Evolutionary conservation across 768 basidiomycete species (phyloP).

Genomic region (Rhizopogon vulgaris): DNA sequence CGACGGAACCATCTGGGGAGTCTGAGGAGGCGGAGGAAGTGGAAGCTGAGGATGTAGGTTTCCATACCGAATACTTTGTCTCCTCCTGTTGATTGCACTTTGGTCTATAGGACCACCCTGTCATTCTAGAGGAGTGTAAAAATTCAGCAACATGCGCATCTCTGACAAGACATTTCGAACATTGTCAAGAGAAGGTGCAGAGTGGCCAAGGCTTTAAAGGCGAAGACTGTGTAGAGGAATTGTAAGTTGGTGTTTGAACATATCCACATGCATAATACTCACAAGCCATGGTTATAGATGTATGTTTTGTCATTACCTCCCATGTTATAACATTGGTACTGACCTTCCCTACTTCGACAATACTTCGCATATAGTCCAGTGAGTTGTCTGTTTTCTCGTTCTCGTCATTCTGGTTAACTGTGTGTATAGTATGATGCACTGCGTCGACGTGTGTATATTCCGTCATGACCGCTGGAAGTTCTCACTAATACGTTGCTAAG

Average conservation of each 20-base stretch:
- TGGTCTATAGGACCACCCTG: slow-evolving; percentile 52
- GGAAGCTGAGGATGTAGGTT: slow-evolving; percentile 40
- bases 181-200: slow-evolving; percentile 85
- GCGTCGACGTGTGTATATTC: slow-evolving; percentile 63
- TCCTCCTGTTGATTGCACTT: not conserved
- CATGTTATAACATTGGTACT: slow-evolving; percentile 3
- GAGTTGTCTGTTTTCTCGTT: slow-evolving; percentile 24
- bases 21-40: slow-evolving; percentile 34
- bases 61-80: not conserved
- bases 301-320: slow-evolving; percentile 9
- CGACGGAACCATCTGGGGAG: slow-evolving; percentile 13
- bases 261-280: not conserved
- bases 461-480: not conserved
- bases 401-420: slow-evolving; percentile 6
- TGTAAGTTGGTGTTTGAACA: slow-evolving; percentile 45
- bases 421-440: slow-evolving; percentile 77
- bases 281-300: slow-evolving; percentile 11
- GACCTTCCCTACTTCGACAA: slow-evolving; percentile 17
- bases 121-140: slow-evolving; percentile 72
- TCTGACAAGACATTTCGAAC: slow-evolving; percentile 76
- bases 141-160: slow-evolving; percentile 58
- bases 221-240: slow-evolving; percentile 91
- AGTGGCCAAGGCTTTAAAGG: slow-evolving; percentile 79
- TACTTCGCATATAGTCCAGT: slow-evolving; percentile 53
- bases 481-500: slow-evolving; percentile 19